These are phyloP conservation scores for Trametes elegans DNA, from an alignment of 768 basidiomycete genomes.

Conservation along the genomic window DNA sequence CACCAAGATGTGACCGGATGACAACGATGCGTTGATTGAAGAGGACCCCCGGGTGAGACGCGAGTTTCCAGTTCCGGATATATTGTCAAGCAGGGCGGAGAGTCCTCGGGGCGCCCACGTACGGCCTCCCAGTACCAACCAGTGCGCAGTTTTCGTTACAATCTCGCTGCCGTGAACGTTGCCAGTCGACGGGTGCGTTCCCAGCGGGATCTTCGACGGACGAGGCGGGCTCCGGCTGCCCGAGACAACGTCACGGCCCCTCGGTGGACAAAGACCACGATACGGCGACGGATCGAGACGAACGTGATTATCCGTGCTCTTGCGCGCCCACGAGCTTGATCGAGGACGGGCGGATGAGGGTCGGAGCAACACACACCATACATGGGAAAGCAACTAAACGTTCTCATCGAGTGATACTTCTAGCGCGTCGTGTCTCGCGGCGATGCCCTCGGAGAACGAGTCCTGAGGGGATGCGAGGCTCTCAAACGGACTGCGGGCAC, in stretches of 20 bases:
- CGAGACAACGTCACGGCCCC: background rate
- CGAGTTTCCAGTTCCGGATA: background rate
- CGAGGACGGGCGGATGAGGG: background rate
- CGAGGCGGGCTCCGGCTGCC: background rate
- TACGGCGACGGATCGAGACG: background rate
- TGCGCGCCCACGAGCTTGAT: background rate
- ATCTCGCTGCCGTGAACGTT: background rate
- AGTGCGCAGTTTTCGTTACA: background rate
- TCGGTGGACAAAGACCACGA: background rate
- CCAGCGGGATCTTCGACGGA: conserved; percentile 5
- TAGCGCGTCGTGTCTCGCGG: background rate
- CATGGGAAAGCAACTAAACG: background rate
- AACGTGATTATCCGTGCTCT: conserved; percentile 1
- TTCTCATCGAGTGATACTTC: background rate
- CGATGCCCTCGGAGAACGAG: background rate
- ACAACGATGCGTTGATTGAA: background rate
- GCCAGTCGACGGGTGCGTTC: background rate
- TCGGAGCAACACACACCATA: background rate
- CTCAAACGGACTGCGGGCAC: background rate
- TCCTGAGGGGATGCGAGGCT: background rate
- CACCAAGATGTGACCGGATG: background rate
- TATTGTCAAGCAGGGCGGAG: conserved; percentile 2
- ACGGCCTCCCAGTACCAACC: background rate
- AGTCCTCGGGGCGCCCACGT: conserved; percentile 12
- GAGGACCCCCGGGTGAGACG: background rate